Evolutionary conservation across 805 yeast species (phyloP), one percentile per base, ranked within the genome.

Genomic region (Metschnikowia chrysomelidarum): DNA sequence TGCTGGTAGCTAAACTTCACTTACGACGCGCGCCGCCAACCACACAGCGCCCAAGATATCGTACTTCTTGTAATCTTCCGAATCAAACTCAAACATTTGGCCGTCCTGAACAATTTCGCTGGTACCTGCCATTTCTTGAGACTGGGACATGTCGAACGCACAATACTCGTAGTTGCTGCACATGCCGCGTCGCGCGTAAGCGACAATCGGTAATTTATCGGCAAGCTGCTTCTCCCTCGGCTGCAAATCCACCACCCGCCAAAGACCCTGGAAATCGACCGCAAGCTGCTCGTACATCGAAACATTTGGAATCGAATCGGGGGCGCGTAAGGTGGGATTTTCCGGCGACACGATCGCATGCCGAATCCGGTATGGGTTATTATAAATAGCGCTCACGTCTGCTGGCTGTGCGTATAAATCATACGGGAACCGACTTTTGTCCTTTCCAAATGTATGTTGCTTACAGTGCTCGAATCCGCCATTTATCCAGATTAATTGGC

Each of bases 401-500:
- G 36, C 39, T 8, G 16, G 17, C 10, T 18, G 21, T 4, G 40
- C 51, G 22, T 56, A 43, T 7, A 32, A 37, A 1, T 43, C 35
- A 24, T 54, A 60, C 2, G 72, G 72, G 33, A 56, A 64, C 32
- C 36, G 48, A 1, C 19, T 30, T 30, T 46, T 43, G 35, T 67
- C 73, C 31, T 58, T 41, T 36, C 38, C 53, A 32, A 49, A 51
- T 2, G 70, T 68, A 35, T 65, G 67, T 38, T 66, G 67, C 40
- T 68, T 68, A 50, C 73, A 68, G 37, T 49, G 65, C 4, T 58
- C 49, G 38, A 64, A 67, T 1, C 73, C 73, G 2, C 73, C 67
- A 42, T 68, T 68, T 27, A 68, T 57, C 73, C 73, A 68, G 26
- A 68, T 41, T 12, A 68, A 40, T 31, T 48, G 53, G 0, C 70